phyloP scores from a whole-genome alignment of 2,329 filamentous ascomycete genomes.

The Pseudogymnoascus sp. region DNA sequence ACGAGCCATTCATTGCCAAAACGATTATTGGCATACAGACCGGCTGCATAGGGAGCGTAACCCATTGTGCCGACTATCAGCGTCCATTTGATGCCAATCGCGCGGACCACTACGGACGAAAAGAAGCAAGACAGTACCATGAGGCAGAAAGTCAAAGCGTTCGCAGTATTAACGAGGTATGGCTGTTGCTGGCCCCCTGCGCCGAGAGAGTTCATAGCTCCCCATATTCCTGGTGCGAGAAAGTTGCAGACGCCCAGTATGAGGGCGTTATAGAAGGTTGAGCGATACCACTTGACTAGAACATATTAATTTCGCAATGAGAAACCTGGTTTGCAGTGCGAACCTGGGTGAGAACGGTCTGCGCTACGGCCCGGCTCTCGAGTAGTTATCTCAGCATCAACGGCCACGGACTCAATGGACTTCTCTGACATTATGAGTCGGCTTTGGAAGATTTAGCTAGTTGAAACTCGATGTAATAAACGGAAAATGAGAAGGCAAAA shows the following conservation, averaged over 20 bases:
- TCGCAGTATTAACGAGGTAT: conserved; percentile 60
- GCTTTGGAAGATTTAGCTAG: neutral
- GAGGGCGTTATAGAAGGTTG: conserved; percentile 66
- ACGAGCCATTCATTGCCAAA: conserved; percentile 64
- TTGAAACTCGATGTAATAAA: neutral
- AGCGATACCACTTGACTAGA: conserved; percentile 57
- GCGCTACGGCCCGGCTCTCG: neutral
- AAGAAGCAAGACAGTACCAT: conserved; percentile 69
- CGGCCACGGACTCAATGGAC: neutral
- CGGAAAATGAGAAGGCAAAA: neutral
- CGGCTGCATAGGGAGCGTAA: conserved; percentile 65
- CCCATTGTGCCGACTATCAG: conserved; percentile 67
- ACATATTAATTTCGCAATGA: neutral
- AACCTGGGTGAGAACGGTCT: conserved; percentile 1
- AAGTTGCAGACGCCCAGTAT: conserved; percentile 67
- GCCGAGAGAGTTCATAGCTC: conserved; percentile 66
- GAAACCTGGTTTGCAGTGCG: conserved; percentile 35
- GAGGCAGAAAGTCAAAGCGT: conserved; percentile 64
- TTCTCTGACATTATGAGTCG: conserved; percentile 1
- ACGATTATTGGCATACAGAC: conserved; percentile 66
- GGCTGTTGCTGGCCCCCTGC: conserved; percentile 61
- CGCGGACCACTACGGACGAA: conserved; percentile 56
- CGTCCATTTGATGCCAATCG: conserved; percentile 64
- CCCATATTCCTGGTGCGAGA: conserved; percentile 65
- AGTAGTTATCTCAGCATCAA: neutral